These are phyloP conservation scores for Cystofilobasidium ferigula DNA, from an alignment of 768 basidiomycete species.

Conservation along the genomic window DNA sequence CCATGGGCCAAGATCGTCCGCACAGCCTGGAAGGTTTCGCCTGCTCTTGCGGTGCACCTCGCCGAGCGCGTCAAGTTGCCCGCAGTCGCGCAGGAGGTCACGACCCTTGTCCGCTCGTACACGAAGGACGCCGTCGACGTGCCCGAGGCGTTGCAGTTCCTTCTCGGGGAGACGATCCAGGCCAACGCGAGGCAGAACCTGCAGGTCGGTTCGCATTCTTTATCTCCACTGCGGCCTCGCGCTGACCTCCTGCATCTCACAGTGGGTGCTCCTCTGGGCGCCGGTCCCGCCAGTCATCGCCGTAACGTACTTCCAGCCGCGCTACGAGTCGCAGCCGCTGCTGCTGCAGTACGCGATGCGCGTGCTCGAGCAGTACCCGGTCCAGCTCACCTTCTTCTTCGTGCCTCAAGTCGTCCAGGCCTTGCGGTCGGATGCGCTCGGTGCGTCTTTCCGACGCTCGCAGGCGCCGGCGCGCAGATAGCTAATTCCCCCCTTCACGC, in stretches of 20 bases:
- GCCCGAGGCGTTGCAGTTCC: slow-evolving; percentile 67
- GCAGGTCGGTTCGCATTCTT: slow-evolving; percentile 47
- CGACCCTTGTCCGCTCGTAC: slow-evolving; percentile 59
- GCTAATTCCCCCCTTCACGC: background rate
- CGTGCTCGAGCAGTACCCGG: slow-evolving; percentile 85
- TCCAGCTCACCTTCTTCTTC: slow-evolving; percentile 93
- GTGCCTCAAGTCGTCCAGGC: slow-evolving; percentile 98
- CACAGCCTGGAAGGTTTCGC: slow-evolving; percentile 69
- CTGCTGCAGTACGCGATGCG: slow-evolving; percentile 92
- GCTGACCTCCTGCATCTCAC: slow-evolving; percentile 3
- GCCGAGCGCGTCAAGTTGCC: slow-evolving; percentile 75
- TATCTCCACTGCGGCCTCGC: too few relatives aligned
- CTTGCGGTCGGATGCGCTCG: slow-evolving; percentile 74
- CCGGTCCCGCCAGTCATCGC: slow-evolving; percentile 57
- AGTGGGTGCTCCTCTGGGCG: slow-evolving; percentile 83
- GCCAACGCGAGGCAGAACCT: slow-evolving; percentile 53
- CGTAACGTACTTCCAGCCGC: slow-evolving; percentile 63
- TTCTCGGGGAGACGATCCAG: slow-evolving; percentile 64
- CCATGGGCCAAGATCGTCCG: slow-evolving; percentile 60
- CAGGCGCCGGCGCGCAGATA: background rate
- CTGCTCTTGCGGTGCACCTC: slow-evolving; percentile 69
- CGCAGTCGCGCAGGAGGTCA: slow-evolving; percentile 59
- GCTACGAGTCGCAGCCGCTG: slow-evolving; percentile 69
- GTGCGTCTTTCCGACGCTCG: slow-evolving; percentile 41
- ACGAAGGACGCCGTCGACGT: slow-evolving; percentile 58